Conservation (phyloP, 2,329 filamentous ascomycete species). For the Fusarium staphyleae region DNA sequence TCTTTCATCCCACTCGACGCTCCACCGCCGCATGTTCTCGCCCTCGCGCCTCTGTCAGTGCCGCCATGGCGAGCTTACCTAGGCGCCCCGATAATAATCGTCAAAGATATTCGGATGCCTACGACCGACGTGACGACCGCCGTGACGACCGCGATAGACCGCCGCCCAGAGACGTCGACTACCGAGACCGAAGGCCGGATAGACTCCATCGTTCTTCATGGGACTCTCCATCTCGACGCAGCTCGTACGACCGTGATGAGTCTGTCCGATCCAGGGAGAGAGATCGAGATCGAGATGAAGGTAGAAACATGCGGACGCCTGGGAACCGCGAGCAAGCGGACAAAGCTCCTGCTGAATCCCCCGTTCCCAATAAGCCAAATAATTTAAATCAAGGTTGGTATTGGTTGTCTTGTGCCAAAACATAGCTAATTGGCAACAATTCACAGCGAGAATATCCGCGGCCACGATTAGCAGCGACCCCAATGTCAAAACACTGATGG, state of each 20-base stretch:
- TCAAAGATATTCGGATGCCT: slow-evolving; percentile 1
- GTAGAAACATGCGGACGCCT: neutral
- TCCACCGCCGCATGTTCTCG: slow-evolving; percentile 25
- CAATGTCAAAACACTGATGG: slow-evolving; percentile 22
- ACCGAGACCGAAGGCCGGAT: slow-evolving; percentile 19
- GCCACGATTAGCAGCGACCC: neutral
- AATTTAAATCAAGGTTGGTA: slow-evolving; percentile 31
- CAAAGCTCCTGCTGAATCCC: slow-evolving; percentile 5
- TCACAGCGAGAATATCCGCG: slow-evolving; percentile 7
- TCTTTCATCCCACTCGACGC: neutral
- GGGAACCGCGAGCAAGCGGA: neutral
- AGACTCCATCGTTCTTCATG: slow-evolving; percentile 11
- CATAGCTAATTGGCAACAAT: slow-evolving; percentile 2
- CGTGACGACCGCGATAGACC: slow-evolving; percentile 17
- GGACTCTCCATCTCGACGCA: slow-evolving; percentile 9
- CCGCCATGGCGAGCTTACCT: slow-evolving; percentile 30
- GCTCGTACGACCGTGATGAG: slow-evolving; percentile 21
- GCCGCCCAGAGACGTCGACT: slow-evolving; percentile 6
- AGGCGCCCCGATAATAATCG: slow-evolving; percentile 15
- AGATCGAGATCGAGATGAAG: slow-evolving; percentile 9
- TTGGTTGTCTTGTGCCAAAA: neutral
- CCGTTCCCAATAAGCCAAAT: slow-evolving; percentile 3
- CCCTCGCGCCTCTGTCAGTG: slow-evolving; percentile 15
- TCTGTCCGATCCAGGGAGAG: slow-evolving; percentile 3
- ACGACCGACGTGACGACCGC: slow-evolving; percentile 1